Percentiles rank a stretch among this genome's conserved stretches.
These are phyloP conservation scores for Breviolum minutum DNA, from an alignment of 73 alveolate species.

Conservation along the genomic window DNA sequence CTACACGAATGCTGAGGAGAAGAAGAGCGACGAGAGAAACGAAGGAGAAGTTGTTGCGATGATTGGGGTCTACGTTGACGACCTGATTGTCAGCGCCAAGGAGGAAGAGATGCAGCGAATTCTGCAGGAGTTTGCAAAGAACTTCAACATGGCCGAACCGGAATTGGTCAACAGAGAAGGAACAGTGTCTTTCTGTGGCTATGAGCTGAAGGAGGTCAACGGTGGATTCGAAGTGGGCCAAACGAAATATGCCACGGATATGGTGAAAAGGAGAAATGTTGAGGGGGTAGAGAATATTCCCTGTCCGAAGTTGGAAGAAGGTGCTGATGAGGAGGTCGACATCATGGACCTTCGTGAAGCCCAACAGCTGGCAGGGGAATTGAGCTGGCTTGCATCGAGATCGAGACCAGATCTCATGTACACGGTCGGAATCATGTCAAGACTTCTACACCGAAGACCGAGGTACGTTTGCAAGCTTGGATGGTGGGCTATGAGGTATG, in stretches of 20 bases:
- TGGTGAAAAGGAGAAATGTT: not conserved
- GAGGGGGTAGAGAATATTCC: not conserved
- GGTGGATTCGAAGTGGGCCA: not conserved
- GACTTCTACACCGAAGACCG: not conserved
- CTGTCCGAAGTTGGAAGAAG: not conserved
- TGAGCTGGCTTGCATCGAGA: not conserved
- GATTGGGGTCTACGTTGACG: too few species aligned
- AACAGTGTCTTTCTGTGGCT: not conserved
- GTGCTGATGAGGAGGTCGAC: not conserved
- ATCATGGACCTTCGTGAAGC: not conserved
- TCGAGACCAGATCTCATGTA: not conserved
- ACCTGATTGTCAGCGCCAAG: too few species aligned
- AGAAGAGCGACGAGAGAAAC: too few species aligned
- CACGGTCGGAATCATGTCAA: not conserved
- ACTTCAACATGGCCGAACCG: too few species aligned
- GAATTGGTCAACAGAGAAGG: too few species aligned
- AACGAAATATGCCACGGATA: not conserved
- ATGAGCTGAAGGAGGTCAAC: not conserved
- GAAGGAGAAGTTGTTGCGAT: too few species aligned
- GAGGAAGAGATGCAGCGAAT: too few species aligned
- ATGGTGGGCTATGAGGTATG: not conserved
- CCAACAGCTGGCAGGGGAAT: not conserved
- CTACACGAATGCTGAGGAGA: too few species aligned
- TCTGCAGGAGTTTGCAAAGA: too few species aligned
- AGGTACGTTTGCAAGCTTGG: not conserved